Evolutionary conservation across 2,329 filamentous ascomycete species (phyloP), one percentile per base, ranked within the genome.

Genomic region (Gliomastix tumulicola): DNA sequence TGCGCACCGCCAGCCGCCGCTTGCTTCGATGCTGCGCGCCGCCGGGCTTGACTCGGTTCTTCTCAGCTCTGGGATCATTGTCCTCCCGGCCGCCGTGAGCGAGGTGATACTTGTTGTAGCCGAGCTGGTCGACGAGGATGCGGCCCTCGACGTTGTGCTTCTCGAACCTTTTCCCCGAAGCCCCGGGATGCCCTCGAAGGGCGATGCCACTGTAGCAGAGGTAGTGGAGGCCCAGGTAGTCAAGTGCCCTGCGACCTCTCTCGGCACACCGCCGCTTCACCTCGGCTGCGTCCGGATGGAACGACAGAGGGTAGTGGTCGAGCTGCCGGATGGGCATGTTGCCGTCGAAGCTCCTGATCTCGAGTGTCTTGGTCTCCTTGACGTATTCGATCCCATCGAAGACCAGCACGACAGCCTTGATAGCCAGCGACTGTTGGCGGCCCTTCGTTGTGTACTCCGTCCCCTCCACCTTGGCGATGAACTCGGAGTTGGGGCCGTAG

Each of bases 41-140:
- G n/a, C 25, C 11, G 7, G 17, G 31, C 36, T 34, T 7, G 12
- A 30, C 39, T 6, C 30, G 32, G 19, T 54, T 52, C 9, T 43
- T 48, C 30, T 47, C 42, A 7, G 48, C 49, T 3, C 53, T 42
- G 1, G 50, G 50, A 33, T 62, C 53, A 23, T 50, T 52, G 13
- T 45, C 49, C 41, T 65, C 62, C 10, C 60, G 53, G 32, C 51
- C 54, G 9, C 57, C 60, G 42, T 54, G 50, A 0, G 54, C 46
- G 3, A 59, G 49, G 22, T 64, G 53, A 41, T 65, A 58, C 44
- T 63, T 66, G 41, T 63, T 62, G 47, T 61, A 66, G 7, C 66
- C 63, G 7, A 55, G 43, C 6, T 62, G 54, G 30, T 69, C 63
- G 15, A 39, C 30, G 17, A 39, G 37, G 16, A 39, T 23, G 21